Conservation (phyloP, 257 asterid species). For the Knoxia roxburghii region DNA sequence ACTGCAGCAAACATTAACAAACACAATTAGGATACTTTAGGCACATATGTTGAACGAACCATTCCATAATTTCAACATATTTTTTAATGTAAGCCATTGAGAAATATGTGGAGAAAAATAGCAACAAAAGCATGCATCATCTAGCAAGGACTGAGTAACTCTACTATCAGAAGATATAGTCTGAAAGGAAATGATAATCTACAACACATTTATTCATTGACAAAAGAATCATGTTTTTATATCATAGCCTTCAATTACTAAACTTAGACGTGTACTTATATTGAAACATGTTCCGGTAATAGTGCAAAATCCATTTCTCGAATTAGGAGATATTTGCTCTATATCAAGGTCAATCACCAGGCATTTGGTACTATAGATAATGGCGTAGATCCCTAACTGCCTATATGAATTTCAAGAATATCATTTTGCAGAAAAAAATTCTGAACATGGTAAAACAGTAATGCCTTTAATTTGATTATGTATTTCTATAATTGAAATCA, state of each 20-base stretch:
- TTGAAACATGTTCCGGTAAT: neutral
- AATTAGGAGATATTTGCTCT: neutral
- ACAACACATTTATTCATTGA: too few species aligned
- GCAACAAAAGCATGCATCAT: too few species aligned
- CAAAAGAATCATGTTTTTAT: neutral
- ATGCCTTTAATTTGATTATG: neutral
- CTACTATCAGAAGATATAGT: too few species aligned
- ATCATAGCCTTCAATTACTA: neutral
- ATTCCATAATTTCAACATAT: too few species aligned
- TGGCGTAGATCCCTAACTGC: too few species aligned
- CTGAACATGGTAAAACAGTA: neutral
- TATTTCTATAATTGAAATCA: neutral
- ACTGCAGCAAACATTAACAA: constrained; percentile 31
- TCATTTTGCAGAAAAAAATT: neutral
- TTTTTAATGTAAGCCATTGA: too few species aligned
- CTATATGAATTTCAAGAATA: neutral
- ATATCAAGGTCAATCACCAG: neutral
- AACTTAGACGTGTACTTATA: neutral
- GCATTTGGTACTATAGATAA: too few species aligned
- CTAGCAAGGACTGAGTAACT: too few species aligned
- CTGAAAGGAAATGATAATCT: too few species aligned
- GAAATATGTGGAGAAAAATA: too few species aligned
- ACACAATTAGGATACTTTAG: too few species aligned
- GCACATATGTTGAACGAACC: too few species aligned
- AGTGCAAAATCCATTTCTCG: neutral